Evolutionary conservation across 31 red algal genomes (phyloP), one percentile per base, ranked within the genome.

Genomic region (Odonthalia washingtoniensis): DNA sequence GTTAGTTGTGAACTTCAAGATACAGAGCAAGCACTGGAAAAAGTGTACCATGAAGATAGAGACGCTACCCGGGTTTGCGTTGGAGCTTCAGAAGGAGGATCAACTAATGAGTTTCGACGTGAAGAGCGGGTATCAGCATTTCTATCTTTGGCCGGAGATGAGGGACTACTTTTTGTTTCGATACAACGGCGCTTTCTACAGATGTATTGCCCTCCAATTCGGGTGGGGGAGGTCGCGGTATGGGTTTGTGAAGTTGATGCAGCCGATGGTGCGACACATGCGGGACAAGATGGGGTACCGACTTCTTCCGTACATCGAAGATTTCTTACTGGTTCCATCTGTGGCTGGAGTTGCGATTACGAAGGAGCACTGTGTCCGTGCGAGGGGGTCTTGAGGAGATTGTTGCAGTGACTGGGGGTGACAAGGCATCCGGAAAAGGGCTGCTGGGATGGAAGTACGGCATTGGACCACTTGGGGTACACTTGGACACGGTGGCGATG

Each of bases 221-320:
- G 83, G 70, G 1, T 87, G 83, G 83, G 45, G 83, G 33, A 2
- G 5, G 70, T 35, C 83, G 3, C 36, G 46, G 14, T 9, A 65
- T 26, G 63, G 72, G 70, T 87, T 87, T 52, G 16, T 24, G 42
- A 78, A 53, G 39, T 52, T 78, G 9, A 28, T 78, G 6, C 74
- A 40, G 6, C 35, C 35, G 74, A 17, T 78, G 14, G 18, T 78
- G 6, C 39, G 21, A 40, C 42, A 78, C 40, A 9, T 78, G 28
- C 18, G 74, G 35, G 30, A 78, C 17, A 53, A 53, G 1, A 34
- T 3, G 24, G 82, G 74, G 1, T 87, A 65, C 34, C 65, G 83
- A 4, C 61, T 93, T 0, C 77, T 75, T 9, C 41, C 74, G 1
- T 93, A 93, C 70, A 36, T 93, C 26, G 90, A 87, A 39, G 65